Evolutionary conservation across 2,329 filamentous ascomycete species (phyloP), one percentile per base, ranked within the genome.

Genomic region (Ilyonectria mors-panacis): DNA sequence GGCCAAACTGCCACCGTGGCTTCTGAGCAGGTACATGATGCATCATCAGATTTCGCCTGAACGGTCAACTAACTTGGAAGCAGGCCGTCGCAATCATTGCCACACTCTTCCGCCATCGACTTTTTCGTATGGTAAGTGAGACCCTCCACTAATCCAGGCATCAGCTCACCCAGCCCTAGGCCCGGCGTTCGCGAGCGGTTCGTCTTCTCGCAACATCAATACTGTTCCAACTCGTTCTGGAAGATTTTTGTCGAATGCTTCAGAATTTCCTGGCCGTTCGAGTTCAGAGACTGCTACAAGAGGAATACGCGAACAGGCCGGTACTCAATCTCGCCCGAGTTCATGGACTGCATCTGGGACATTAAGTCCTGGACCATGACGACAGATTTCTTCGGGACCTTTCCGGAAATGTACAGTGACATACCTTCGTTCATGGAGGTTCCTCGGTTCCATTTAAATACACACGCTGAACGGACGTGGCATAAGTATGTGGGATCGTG

Each of bases 331-430:
- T 62, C 59, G 2, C 50, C 50, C 3, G 50, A 47, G 37, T 62
- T 56, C 21, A 33, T 47, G 50, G 53, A 47, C 19, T 33, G 42
- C 2, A 45, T 62, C 13, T 45, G 35, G 23, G 42, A 62, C 15
- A 62, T 62, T 17, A 56, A 35, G 12, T 55, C 59, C 21, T 62
- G 59, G 59, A 62, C 59, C 13, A 62, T 62, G 59, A 62, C 59
- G 8, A 17, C 35, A 13, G 59, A 62, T 19, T 62, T 62, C 21
- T 62, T 62, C 30, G 28, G n/a, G 4, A 42, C 42, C 3, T 58
- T 58, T 30, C 55, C 55, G 4, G 55, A 58, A 6, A 45, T 58
- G 37, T 44, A 58, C 15, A 28, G 37, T 17, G 55, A 58, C 26
- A 58, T 58, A 33, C 55, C 55, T 35, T 47, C 37, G 0, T 58